Base-by-base conservation (phyloP, 441 rosid species). In the Dalechampia spathulata region DNA sequence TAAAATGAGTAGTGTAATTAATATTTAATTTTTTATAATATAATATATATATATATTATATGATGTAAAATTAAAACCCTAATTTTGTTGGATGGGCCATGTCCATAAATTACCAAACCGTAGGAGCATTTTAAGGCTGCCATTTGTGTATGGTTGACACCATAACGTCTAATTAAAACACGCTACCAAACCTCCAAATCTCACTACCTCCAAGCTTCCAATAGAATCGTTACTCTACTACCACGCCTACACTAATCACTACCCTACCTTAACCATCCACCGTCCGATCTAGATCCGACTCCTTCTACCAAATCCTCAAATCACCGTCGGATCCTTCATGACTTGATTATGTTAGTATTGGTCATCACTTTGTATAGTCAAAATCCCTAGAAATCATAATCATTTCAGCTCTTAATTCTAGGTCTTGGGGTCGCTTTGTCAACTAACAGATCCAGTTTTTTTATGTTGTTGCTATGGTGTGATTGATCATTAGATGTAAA, bases 371-470 rank as follows among this genome's bases (percentile, higher is more conserved):
- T 20, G 9, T 19, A 20, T 1, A 28, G 53, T 40, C 36, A 40
- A 47, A 41, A 54, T 54, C 39, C 56, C 60, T 56, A 46, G 51
- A 17, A 58, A 16, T n/a, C 13, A 36, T 2, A 36, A 36, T 5
- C 5, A 36, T 11, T n/a, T 36, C 28, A 49, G 55, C 36, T 40
- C 34, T 19, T 41, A 28, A 22, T 50, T 51, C 23, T 57, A 58
- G 63, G 69, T 51, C 32, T 58, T 51, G 69, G 69, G 41, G 52
- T 30, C 34, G 34, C 26, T 37, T 12, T 10, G n/a, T 19, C 1
- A 12, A 17, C 20, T 61, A 7, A 10, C 40, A 68, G 79, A 73
- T 80, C 75, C 58, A 64, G 42, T 52, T 55, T 7, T 27, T 37
- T 38, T 39, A 52, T 25, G 11, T 11, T 25, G 39, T 12, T 16